phyloP scores from a whole-genome alignment of 768 basidiomycete genomes.

The Peribolospora baueri region DNA sequence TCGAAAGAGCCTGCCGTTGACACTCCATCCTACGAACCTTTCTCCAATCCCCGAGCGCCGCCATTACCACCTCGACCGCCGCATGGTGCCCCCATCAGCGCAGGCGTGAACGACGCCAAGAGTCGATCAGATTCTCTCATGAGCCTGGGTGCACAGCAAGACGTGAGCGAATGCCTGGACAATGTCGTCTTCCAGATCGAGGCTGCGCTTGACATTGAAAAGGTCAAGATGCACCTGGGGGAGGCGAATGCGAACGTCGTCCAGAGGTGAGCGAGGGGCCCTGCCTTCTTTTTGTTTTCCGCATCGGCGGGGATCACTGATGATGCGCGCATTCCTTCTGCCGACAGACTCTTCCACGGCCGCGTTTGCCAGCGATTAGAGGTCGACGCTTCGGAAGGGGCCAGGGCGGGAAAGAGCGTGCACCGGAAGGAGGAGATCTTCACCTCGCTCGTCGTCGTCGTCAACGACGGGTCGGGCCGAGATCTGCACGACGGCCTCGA shows the following conservation, averaged over 20 bases:
- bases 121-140: too few relatives aligned
- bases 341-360: conserved; percentile 56
- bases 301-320: not conserved
- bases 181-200: conserved; percentile 99
- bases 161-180: conserved; percentile 97
- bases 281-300: not conserved
- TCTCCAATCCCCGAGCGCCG: too few relatives aligned
- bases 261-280: conserved; percentile 33
- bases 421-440: conserved; percentile 80
- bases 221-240: conserved; percentile 22
- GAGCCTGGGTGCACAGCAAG: conserved; percentile 57
- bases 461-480: conserved; percentile 50
- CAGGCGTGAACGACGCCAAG: too few relatives aligned
- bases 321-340: not conserved
- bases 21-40: too few relatives aligned
- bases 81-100: too few relatives aligned
- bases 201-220: conserved; percentile 44
- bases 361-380: conserved; percentile 40
- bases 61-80: too few relatives aligned
- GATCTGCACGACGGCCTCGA: conserved; percentile 87
- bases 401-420: conserved; percentile 24
- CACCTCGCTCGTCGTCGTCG: conserved; percentile 80
- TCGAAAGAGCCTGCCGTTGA: too few relatives aligned
- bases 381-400: conserved; percentile 9
- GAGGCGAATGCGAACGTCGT: conserved; percentile 44